Evolutionary conservation across 345 rosid species (phyloP).

Genomic region (Eucalyptus victrix): DNA sequence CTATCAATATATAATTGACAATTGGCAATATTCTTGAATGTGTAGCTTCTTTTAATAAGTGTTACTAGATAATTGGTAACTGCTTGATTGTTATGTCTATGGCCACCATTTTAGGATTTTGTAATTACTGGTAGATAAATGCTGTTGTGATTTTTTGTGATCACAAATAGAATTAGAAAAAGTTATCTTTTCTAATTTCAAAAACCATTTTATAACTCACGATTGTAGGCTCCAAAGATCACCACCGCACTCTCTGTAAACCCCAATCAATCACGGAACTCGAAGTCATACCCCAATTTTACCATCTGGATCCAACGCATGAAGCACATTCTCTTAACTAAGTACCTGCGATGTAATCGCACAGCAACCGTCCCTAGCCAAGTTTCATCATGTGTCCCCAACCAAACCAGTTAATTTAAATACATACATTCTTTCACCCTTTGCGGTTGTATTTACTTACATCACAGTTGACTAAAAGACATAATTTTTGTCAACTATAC

Average conservation of each 20-base stretch:
- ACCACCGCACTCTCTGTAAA: rapidly evolving
- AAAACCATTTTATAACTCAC: background rate
- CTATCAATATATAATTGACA: background rate
- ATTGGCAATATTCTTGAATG: rapidly evolving
- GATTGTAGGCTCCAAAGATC: background rate
- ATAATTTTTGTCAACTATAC: background rate
- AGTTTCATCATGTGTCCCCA: background rate
- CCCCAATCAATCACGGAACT: background rate
- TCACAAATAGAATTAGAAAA: background rate
- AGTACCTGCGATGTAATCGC: background rate
- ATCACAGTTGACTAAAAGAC: background rate
- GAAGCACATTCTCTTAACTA: background rate
- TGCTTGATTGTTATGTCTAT: background rate
- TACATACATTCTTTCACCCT: background rate
- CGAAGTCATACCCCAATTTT: too few relatives aligned
- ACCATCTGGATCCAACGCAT: background rate
- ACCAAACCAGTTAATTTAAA: background rate
- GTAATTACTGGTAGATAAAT: background rate
- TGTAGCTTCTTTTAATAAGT: background rate
- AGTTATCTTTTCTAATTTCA: background rate
- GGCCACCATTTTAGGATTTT: background rate
- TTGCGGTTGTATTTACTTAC: background rate
- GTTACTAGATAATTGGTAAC: background rate
- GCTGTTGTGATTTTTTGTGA: background rate
- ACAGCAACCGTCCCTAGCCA: background rate